Conservation (phyloP, 2,329 filamentous ascomycete species). For the Colletotrichum incanum region DNA sequence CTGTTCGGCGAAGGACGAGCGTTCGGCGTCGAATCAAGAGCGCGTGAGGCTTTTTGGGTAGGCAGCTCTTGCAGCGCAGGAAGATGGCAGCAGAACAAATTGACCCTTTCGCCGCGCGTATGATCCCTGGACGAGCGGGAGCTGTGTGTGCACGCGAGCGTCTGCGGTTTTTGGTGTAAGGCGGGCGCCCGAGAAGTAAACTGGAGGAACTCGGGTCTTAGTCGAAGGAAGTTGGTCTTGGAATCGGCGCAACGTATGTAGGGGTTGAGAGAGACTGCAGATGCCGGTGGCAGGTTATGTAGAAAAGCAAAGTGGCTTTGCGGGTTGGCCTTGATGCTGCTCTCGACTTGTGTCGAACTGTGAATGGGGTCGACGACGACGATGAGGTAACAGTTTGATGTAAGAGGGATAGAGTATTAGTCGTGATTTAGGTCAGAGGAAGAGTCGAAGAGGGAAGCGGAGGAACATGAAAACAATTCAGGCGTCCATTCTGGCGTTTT, state of each 20-base stretch:
- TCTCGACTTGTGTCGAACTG: not conserved
- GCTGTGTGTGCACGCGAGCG: conserved; percentile 25
- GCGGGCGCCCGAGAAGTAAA: conserved; percentile 8
- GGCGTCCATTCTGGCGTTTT: conserved; percentile 11
- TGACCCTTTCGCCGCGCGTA: conserved; percentile 13
- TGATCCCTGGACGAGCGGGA: not conserved
- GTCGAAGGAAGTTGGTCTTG: conserved; percentile 10
- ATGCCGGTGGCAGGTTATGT: conserved; percentile 18
- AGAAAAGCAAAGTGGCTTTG: conserved; percentile 19
- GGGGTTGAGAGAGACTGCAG: conserved; percentile 12
- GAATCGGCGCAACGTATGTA: conserved; percentile 6
- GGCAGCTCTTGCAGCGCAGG: not conserved
- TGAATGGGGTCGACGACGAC: not conserved
- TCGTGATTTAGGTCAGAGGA: conserved; percentile 35
- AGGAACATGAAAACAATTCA: conserved; percentile 33
- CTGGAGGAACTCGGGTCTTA: not conserved
- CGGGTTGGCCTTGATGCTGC: not conserved
- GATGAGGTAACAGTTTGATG: conserved; percentile 38
- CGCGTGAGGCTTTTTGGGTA: conserved; percentile 14
- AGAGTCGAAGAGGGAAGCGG: conserved; percentile 2
- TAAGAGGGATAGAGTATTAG: conserved; percentile 28
- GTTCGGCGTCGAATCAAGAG: conserved; percentile 21
- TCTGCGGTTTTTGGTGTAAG: conserved; percentile 14
- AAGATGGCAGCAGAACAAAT: not conserved
- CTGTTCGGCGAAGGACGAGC: not conserved